Evolutionary conservation across 495 filamentous ascomycete species (phyloP), one percentile per base, ranked within the genome.

Genomic region (Hypoxylon perforatum): DNA sequence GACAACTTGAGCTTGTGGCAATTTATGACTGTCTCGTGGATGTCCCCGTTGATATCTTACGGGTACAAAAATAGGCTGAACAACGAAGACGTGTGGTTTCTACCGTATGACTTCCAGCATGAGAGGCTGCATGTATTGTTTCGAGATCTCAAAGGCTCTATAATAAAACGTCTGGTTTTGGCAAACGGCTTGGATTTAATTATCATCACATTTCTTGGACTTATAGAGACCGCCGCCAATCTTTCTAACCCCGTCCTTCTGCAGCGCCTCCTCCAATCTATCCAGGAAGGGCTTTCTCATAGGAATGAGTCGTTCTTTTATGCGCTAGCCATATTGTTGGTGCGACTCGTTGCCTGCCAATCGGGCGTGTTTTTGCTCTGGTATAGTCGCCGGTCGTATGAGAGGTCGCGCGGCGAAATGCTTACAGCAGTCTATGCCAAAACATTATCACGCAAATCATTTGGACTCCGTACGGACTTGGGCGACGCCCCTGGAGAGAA

Each of bases 391-490:
- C 84, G 92, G 36, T 83, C 83, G 57, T 96, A 94, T 66, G 92
- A 96, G 69, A 80, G 92, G 49, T 91, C 90, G 4, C 80, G 92
- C 42, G 92, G 92, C 8, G 92, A 94, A 72, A 88, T 94, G 87
- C 89, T 96, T 49, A 94, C 91, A 55, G 93, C 92, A 86, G 80
- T 95, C 22, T 93, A 93, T 57, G 91, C 93, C 71, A 96, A 96
- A 76, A 92, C 91, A 0, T 75, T 95, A 8, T 85, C 86, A 4
- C 79, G 92, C 30, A 94, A 94, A 75, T 85, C 91, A 0, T 83
- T 91, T 55, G 72, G 72, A 15, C 70, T 70, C 30, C 70, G 49
- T 22, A 62, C 56, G 42, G 64, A 71, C 19, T 21, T 70, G 35
- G 55, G 18, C 10, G 60, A 68, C 15, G 10, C 62, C 51, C 25